These are phyloP conservation scores for Penicillium nordicum DNA, from an alignment of 2,329 filamentous ascomycete genomes.

Conservation along the genomic window DNA sequence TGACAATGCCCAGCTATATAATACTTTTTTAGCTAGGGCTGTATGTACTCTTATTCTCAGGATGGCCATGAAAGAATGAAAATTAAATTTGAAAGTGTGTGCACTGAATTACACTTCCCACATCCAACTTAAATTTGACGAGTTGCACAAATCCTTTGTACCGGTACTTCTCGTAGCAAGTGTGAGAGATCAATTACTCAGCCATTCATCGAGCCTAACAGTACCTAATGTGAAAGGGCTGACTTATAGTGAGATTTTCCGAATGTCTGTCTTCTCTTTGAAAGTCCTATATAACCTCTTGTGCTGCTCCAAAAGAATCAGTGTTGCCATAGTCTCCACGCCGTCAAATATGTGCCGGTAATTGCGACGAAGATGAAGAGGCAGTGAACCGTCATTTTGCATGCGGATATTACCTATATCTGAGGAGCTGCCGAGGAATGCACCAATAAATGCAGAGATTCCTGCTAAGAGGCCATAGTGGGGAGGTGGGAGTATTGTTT, in stretches of 20 bases:
- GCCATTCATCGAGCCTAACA: too few species aligned
- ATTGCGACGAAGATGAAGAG: constrained; percentile 16
- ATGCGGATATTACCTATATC: constrained; percentile 28
- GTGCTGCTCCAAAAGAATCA: constrained; percentile 82
- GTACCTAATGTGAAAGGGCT: neutral
- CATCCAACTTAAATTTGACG: neutral
- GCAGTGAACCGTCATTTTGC: constrained; percentile 25
- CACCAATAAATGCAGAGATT: constrained; percentile 21
- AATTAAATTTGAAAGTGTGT: neutral
- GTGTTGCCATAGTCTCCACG: constrained; percentile 69
- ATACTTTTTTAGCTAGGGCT: neutral
- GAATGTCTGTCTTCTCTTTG: neutral
- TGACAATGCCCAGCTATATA: neutral
- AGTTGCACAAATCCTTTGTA: neutral
- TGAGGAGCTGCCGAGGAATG: constrained; percentile 23
- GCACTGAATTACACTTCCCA: neutral
- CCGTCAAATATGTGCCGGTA: constrained; percentile 25
- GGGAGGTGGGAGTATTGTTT: constrained; percentile 7
- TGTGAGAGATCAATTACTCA: neutral
- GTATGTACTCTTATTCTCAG: neutral
- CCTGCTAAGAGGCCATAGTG: constrained; percentile 17
- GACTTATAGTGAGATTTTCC: neutral
- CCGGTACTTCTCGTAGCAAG: neutral
- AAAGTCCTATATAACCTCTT: constrained; percentile 59
- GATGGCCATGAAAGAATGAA: neutral